These are phyloP conservation scores for Xylaria sp. DNA, from an alignment of 2,329 filamentous ascomycete genomes.

Conservation along the genomic window DNA sequence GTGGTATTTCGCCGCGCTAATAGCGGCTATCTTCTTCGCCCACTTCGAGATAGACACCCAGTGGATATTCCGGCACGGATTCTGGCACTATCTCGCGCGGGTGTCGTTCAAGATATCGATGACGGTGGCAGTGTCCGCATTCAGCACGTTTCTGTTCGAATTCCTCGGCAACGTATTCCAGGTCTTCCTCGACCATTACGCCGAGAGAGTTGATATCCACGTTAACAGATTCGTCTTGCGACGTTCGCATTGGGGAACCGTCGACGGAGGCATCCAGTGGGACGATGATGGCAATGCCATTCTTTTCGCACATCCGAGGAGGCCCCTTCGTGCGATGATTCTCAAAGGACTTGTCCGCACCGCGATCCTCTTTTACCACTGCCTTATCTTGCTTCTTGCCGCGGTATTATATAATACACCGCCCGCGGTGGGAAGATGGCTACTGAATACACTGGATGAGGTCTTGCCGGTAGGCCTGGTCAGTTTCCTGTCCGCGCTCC, in stretches of 20 bases:
- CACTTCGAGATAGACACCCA: conserved; percentile 18
- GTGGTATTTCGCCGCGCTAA: conserved; percentile 19
- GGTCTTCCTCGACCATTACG: neutral
- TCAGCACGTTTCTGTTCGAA: conserved; percentile 30
- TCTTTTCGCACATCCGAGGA: too few species aligned
- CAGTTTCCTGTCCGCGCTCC: conserved; percentile 7
- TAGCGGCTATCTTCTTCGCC: conserved; percentile 14
- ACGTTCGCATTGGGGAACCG: conserved; percentile 15
- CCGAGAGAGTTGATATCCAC: neutral
- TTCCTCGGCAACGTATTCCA: conserved; percentile 15
- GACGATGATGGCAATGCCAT: conserved; percentile 8
- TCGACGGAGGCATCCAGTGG: too few species aligned
- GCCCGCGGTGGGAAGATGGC: neutral
- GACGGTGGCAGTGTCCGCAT: conserved; percentile 21
- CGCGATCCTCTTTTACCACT: conserved; percentile 7
- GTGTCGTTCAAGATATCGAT: conserved; percentile 16
- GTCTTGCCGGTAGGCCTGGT: conserved; percentile 9
- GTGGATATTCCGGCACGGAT: conserved; percentile 13
- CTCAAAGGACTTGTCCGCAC: conserved; percentile 1
- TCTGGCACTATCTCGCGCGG: conserved; percentile 14
- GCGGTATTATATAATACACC: neutral
- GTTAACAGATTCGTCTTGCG: conserved; percentile 10
- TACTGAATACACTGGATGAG: conserved; percentile 1
- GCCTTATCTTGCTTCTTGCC: neutral
- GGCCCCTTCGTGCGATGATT: conserved; percentile 4